Base-by-base conservation (phyloP, 1,284 basidiomycete species). In the Heliocybe sulcata region DNA sequence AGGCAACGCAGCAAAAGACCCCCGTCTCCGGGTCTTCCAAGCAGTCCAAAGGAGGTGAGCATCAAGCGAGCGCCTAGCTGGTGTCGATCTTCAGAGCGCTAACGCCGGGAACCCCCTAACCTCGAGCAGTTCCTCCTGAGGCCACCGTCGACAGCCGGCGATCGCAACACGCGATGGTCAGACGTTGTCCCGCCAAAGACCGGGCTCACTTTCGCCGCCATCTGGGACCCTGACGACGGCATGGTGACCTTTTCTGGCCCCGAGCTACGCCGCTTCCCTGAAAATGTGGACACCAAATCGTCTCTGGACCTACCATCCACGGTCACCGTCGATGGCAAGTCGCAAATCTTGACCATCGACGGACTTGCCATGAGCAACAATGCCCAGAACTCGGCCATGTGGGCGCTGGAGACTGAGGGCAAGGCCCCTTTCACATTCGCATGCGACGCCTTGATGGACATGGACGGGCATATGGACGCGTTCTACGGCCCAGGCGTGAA, bases 201-300 rank as follows among this genome's bases (percentile, higher is more conserved):
- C 25, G 79, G 75, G 2, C 69, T 83, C 58, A 80, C 77, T 9
- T 83, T 83, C 59, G 80, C 79, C 3, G 80, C 80, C 6, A 66
- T 83, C 38, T 82, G 77, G 77, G 80, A 83, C 58, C 74, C 76
- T 2, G 73, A 76, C 1, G 77, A 81, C 11, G 81, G 79, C 25
- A 73, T 82, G 62, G 72, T 81, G 58, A 76, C 77, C 23, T 83
- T 83, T 65, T 79, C 79, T 1, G 75, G 76, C 20, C 72, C 76
- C 27, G 65, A 70, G 47, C 71, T 81, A 10, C 66, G 79, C 52
- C 72, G 78, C 31, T 58, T 49, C 47, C 47, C 64, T 22, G 38
- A 16, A 6, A 16, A 42, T 16, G 4, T 6, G 8, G 64, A 69
- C 29, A 54, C 56, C 51, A 62, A 64, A 29, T 60, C 62, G 31